Conservation (phyloP, 495 filamentous ascomycete genomes). For the Annulohypoxylon nitens region DNA sequence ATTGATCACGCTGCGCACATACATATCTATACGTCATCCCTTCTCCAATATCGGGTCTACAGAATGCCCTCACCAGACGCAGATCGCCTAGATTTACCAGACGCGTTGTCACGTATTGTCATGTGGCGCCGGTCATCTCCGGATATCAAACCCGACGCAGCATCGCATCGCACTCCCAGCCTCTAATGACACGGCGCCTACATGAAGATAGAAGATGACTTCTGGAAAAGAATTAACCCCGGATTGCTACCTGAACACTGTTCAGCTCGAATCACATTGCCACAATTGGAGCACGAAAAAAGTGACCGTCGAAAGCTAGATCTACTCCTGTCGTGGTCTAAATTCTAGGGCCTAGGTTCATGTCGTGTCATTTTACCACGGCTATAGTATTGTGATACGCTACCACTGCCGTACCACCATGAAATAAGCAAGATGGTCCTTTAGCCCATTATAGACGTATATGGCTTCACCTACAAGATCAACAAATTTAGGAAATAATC, state of each 20-base stretch:
- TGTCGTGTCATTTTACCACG: background rate
- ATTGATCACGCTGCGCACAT: background rate
- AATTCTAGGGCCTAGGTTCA: background rate
- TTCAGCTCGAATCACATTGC: background rate
- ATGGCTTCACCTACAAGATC: background rate
- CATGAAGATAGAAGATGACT: background rate
- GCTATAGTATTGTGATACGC: too few species aligned
- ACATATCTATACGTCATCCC: constrained; percentile 5
- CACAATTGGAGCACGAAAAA: background rate
- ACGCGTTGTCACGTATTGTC: background rate
- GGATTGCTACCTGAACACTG: background rate
- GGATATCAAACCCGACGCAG: background rate
- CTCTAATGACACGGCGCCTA: background rate
- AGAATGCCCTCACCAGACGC: background rate
- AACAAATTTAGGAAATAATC: background rate
- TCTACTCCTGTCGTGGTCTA: background rate
- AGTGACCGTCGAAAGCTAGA: background rate
- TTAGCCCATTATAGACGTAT: background rate
- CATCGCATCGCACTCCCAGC: background rate
- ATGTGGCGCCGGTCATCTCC: background rate
- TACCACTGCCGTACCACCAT: background rate
- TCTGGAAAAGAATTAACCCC: background rate
- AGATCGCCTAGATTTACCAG: background rate
- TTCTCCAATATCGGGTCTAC: constrained; percentile 1
- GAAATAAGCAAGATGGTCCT: background rate